A percentile compares a stretch with the other conserved stretches of the same genome.
These are phyloP conservation scores for Dunaliella sp. DNA, from an alignment of 139 green algal species.

Conservation along the genomic window DNA sequence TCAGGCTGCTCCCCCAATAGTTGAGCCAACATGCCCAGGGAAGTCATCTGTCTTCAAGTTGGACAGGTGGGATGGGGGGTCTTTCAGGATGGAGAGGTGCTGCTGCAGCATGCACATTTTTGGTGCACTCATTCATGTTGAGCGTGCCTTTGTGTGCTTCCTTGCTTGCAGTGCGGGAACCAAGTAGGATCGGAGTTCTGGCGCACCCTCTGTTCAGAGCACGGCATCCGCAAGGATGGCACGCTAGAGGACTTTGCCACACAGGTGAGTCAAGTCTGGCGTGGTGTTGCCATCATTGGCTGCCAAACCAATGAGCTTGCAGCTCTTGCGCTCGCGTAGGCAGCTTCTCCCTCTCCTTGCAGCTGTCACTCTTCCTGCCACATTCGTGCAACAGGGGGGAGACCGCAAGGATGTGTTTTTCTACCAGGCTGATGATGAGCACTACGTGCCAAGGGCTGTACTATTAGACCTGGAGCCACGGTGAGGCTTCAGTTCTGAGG, in stretches of 20 bases:
- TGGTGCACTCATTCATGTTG: too few relatives aligned
- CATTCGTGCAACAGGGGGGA: constrained; percentile 57
- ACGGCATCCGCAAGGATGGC: constrained; percentile 96
- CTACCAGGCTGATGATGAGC: constrained; percentile 99
- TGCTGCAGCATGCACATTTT: too few relatives aligned
- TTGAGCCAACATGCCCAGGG: constrained; percentile 88
- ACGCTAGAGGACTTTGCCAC: constrained; percentile 88
- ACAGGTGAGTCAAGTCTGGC: constrained; percentile 35
- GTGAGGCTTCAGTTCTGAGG: too few relatives aligned
- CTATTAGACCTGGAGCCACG: constrained; percentile 96
- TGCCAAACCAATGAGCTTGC: too few relatives aligned
- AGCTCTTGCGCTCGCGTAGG: too few relatives aligned
- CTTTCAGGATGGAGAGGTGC: too few relatives aligned
- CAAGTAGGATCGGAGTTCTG: constrained; percentile 98
- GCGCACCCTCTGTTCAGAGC: constrained; percentile 93
- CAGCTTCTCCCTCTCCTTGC: too few relatives aligned
- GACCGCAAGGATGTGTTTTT: constrained; percentile 99
- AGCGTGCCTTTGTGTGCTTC: background rate
- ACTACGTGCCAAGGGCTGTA: constrained; percentile 94
- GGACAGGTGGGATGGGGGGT: constrained; percentile 61
- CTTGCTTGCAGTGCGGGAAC: constrained; percentile 85
- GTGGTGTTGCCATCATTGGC: too few relatives aligned
- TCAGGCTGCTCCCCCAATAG: background rate
- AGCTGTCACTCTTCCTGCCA: constrained; percentile 22
- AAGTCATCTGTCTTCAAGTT: constrained; percentile 98